A percentile compares a stretch with the other conserved stretches of the same genome.
phyloP scores from a whole-genome alignment of 768 basidiomycete genomes.

The Xanthoconium purpureum region DNA sequence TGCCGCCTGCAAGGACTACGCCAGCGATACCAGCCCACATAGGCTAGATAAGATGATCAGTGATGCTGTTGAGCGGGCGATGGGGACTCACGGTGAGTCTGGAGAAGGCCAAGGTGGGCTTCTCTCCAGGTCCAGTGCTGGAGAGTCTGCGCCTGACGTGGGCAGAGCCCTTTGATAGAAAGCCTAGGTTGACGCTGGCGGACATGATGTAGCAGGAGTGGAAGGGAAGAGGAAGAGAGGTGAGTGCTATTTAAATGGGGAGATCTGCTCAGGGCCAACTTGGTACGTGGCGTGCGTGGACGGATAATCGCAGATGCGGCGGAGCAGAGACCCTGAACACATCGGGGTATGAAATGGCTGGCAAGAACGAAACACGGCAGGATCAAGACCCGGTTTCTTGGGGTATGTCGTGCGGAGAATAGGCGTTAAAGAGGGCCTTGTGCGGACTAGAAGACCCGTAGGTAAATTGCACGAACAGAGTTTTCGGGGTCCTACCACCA shows the following conservation, averaged over 20 bases:
- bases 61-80: neutral
- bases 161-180: conserved; percentile 62
- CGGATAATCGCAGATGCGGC: neutral
- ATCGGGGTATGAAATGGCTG: conserved; percentile 8
- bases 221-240: conserved; percentile 5
- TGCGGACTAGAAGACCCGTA: neutral
- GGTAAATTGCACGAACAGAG: conserved; percentile 21
- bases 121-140: conserved; percentile 43
- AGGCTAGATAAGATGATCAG: conserved; percentile 46
- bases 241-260: conserved; percentile 33
- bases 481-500: conserved; percentile 23
- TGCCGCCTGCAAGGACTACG: conserved; percentile 53
- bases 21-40: conserved; percentile 88
- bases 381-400: no score
- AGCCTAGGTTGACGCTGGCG: conserved; percentile 40
- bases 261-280: neutral
- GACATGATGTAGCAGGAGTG: conserved; percentile 45
- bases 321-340: conserved; percentile 27
- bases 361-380: neutral
- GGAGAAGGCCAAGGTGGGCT: conserved; percentile 56
- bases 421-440: conserved; percentile 8
- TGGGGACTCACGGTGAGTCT: conserved; percentile 58
- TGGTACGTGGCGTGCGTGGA: no score
- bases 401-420: no score
- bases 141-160: conserved; percentile 69